phyloP scores from a whole-genome alignment of 2,329 filamentous ascomycete species.

The Biscogniauxia sp. region DNA sequence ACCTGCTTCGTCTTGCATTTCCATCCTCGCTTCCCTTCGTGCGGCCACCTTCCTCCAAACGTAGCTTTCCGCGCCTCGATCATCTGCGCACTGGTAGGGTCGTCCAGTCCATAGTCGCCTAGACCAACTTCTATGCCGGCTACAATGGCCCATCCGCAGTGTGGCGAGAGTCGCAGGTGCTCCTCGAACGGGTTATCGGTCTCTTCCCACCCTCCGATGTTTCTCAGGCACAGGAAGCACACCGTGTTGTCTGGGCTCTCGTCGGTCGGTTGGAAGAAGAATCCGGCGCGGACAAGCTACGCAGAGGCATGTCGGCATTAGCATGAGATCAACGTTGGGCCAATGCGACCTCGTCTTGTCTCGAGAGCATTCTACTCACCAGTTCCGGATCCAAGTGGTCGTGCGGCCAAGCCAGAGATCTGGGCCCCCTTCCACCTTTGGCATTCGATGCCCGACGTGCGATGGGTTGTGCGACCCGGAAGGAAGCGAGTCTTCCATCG shows the following conservation, averaged over 20 bases:
- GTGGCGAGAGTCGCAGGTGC: constrained; percentile 77
- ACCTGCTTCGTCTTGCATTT: constrained; percentile 87
- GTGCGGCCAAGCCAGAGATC: constrained; percentile 75
- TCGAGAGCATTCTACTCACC: constrained; percentile 40
- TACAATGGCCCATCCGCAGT: constrained; percentile 85
- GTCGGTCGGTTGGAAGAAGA: constrained; percentile 78
- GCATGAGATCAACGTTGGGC: constrained; percentile 2
- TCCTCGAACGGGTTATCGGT: constrained; percentile 81
- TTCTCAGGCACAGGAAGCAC: constrained; percentile 83
- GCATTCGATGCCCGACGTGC: constrained; percentile 70
- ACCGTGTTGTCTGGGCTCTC: constrained; percentile 81
- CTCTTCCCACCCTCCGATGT: constrained; percentile 88
- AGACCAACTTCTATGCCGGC: constrained; percentile 60
- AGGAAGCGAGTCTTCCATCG: constrained; percentile 77
- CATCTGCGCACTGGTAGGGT: constrained; percentile 72
- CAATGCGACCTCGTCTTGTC: background rate
- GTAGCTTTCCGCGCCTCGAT: constrained; percentile 76
- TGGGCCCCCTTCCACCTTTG: constrained; percentile 51
- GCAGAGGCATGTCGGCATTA: constrained; percentile 8
- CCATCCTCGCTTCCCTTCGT: constrained; percentile 86
- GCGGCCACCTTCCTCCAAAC: constrained; percentile 83
- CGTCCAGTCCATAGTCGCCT: constrained; percentile 63
- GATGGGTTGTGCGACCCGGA: constrained; percentile 62
- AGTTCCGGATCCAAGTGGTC: constrained; percentile 61
- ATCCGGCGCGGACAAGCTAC: constrained; percentile 86